Evolutionary conservation across 148 eudicot genomes (phyloP).

Genomic region (Persicaria tinctoria): DNA sequence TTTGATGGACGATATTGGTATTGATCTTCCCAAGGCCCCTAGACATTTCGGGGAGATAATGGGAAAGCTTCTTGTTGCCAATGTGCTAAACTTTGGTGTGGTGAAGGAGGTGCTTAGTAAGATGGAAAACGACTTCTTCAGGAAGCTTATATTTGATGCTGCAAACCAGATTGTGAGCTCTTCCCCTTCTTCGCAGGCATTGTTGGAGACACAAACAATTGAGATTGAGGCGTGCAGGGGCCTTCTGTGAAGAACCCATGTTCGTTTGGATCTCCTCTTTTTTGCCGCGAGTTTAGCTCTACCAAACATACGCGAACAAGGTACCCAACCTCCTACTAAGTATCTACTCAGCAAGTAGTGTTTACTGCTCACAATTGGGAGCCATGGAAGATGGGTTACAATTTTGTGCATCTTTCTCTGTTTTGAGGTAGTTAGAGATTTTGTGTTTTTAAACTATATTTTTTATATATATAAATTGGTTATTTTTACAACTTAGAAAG

Average conservation of each 20-base stretch:
- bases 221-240: constrained; percentile 60
- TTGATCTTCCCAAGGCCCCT: constrained; percentile 89
- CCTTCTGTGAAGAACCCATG: constrained; percentile 20
- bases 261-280: no score
- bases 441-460: no score
- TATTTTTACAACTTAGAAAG: no score
- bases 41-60: constrained; percentile 67
- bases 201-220: constrained; percentile 55
- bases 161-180: constrained; percentile 30
- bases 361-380: no score
- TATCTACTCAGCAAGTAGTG: no score
- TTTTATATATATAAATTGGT: no score
- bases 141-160: constrained; percentile 46
- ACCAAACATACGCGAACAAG: no score
- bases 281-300: no score
- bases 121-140: constrained; percentile 48
- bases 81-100: constrained; percentile 43
- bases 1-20: constrained; percentile 60
- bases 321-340: no score
- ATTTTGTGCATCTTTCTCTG: no score
- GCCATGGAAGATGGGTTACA: no score
- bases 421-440: no score
- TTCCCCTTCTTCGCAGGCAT: constrained; percentile 34
- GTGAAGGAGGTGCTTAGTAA: constrained; percentile 48
- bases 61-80: constrained; percentile 47